Percentiles rank a stretch among this genome's conserved stretches.
These are phyloP conservation scores for Alternaria burnsii DNA, from an alignment of 2,329 filamentous ascomycete genomes.

Conservation along the genomic window DNA sequence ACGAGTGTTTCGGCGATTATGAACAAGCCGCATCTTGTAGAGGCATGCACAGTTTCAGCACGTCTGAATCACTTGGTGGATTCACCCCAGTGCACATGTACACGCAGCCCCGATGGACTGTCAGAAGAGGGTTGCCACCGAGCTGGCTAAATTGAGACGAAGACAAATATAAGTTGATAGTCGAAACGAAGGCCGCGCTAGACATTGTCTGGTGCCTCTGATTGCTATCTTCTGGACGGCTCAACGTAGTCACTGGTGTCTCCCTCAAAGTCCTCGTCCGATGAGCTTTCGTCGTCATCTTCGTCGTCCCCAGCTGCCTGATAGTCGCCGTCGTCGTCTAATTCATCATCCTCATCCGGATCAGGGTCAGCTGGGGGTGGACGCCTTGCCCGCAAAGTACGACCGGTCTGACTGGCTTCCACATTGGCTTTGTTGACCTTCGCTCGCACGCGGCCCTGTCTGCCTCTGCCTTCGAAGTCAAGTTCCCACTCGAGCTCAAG, in stretches of 20 bases:
- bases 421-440: constrained; percentile 49
- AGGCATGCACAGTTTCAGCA: background rate
- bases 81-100: background rate
- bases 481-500: constrained; percentile 55
- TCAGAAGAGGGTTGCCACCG: background rate
- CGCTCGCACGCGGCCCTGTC: constrained; percentile 52
- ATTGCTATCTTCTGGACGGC: constrained; percentile 18
- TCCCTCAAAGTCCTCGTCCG: constrained; percentile 1
- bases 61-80: background rate
- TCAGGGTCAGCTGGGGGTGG: background rate
- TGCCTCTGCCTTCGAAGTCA: constrained; percentile 53
- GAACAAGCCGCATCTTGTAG: background rate
- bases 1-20: background rate
- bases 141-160: background rate
- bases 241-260: constrained; percentile 27
- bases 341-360: constrained; percentile 18
- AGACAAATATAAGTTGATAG: background rate
- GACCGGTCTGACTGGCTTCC: constrained; percentile 29
- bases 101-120: background rate
- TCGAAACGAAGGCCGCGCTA: background rate
- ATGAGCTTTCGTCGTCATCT: constrained; percentile 13
- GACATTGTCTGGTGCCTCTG: background rate
- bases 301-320: constrained; percentile 22
- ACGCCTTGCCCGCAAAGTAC: constrained; percentile 18
- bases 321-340: constrained; percentile 27